phyloP scores from a whole-genome alignment of 2,329 filamentous ascomycete genomes.

The Grosmannia penicillata region DNA sequence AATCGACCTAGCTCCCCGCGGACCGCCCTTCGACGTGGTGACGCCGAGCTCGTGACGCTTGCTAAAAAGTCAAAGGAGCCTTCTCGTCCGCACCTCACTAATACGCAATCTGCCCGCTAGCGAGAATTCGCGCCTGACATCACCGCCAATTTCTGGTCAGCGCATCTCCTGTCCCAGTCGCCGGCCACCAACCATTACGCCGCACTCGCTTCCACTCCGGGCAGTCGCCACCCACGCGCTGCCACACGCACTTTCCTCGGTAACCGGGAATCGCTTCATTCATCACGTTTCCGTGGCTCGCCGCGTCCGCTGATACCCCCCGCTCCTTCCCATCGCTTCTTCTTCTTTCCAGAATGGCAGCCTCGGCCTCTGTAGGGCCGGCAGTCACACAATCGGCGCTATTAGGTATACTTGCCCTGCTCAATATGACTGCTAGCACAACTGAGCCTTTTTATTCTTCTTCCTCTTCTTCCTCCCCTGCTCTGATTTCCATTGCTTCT shows the following conservation, averaged over 20 bases:
- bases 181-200: too few relatives aligned
- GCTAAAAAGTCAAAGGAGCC: too few relatives aligned
- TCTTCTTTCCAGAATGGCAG: conserved; percentile 13
- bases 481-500: neutral
- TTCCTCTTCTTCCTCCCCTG: neutral
- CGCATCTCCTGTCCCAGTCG: too few relatives aligned
- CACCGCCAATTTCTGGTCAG: too few relatives aligned
- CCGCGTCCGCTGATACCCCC: neutral
- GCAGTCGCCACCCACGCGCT: too few relatives aligned
- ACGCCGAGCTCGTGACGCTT: too few relatives aligned
- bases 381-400: conserved; percentile 16
- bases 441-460: neutral
- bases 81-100: too few relatives aligned
- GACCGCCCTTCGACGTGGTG: too few relatives aligned
- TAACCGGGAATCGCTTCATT: neutral
- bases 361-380: conserved; percentile 15
- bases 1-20: too few relatives aligned
- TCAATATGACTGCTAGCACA: conserved; percentile 8
- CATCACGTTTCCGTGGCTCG: neutral
- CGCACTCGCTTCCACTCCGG: too few relatives aligned
- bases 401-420: conserved; percentile 17
- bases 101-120: too few relatives aligned
- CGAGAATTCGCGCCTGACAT: too few relatives aligned
- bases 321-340: neutral
- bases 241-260: neutral